Evolutionary conservation across 2,329 filamentous ascomycete species (phyloP).

Genomic region (Penicillium capsulatum): DNA sequence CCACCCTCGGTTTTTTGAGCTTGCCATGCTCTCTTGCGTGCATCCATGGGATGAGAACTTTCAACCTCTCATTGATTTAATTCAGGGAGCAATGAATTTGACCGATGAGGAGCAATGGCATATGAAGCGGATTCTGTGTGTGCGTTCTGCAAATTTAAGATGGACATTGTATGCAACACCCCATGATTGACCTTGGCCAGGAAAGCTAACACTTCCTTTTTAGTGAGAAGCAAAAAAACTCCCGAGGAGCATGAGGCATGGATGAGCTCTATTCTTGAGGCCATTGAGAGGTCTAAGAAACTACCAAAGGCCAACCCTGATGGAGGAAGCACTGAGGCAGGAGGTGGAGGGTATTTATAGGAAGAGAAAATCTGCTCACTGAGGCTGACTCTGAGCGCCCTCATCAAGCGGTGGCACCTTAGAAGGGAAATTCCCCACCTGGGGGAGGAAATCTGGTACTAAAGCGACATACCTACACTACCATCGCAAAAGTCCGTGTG

Average conservation of each 20-base stretch:
- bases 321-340: no score
- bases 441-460: not conserved
- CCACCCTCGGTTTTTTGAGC: slow-evolving; percentile 23
- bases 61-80: slow-evolving; percentile 4
- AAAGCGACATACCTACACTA: not conserved
- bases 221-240: no score
- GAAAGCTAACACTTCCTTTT: no score
- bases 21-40: slow-evolving; percentile 15
- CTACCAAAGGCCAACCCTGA: no score
- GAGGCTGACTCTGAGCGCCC: not conserved
- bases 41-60: slow-evolving; percentile 17
- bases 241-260: no score
- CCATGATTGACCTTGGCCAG: no score
- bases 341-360: no score
- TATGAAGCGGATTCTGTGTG: slow-evolving; percentile 17
- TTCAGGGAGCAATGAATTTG: slow-evolving; percentile 9
- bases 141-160: slow-evolving; percentile 13
- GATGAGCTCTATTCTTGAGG: no score
- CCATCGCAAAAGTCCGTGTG: no score
- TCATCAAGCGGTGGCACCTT: not conserved
- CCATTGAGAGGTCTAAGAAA: no score
- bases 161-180: slow-evolving; percentile 12
- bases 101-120: slow-evolving; percentile 21
- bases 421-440: not conserved
- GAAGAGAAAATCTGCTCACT: no score